phyloP scores from a whole-genome alignment of 2,329 filamentous ascomycete species.

The Diaporthe capsici region DNA sequence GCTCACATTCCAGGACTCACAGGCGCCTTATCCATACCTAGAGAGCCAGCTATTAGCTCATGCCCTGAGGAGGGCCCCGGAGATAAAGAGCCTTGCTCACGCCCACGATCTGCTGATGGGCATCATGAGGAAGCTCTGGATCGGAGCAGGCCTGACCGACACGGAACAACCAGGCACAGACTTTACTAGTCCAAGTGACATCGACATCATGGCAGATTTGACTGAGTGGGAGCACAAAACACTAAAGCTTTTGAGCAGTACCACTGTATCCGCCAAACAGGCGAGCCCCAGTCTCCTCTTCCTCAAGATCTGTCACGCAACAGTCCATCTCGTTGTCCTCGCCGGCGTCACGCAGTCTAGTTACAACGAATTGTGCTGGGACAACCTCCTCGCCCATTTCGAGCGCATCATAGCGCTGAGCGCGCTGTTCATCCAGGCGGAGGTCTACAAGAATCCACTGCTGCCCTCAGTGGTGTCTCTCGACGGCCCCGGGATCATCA shows the following conservation, averaged over 20 bases:
- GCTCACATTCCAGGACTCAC: constrained; percentile 52
- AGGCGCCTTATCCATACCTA: constrained; percentile 49
- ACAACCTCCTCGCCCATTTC: constrained; percentile 48
- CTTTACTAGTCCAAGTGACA: background rate
- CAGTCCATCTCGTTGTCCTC: constrained; percentile 44
- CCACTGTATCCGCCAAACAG: background rate
- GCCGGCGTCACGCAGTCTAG: constrained; percentile 44
- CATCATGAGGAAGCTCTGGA: constrained; percentile 41
- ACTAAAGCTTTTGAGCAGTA: background rate
- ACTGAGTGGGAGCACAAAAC: constrained; percentile 26
- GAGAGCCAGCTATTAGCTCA: constrained; percentile 14
- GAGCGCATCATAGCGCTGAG: constrained; percentile 47
- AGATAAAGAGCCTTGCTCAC: constrained; percentile 36
- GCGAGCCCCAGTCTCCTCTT: constrained; percentile 30
- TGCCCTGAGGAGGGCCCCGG: background rate
- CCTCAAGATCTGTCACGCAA: constrained; percentile 49
- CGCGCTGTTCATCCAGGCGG: constrained; percentile 30
- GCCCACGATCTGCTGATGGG: constrained; percentile 41
- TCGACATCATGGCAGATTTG: background rate
- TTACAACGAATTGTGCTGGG: constrained; percentile 48
- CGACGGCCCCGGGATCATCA: constrained; percentile 50
- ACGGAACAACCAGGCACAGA: background rate
- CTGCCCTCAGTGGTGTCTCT: constrained; percentile 47
- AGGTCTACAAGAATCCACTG: constrained; percentile 27
- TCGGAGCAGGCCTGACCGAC: background rate